phyloP scores from a whole-genome alignment of 805 yeast genomes.

The Kodamaea neixiangensis region DNA sequence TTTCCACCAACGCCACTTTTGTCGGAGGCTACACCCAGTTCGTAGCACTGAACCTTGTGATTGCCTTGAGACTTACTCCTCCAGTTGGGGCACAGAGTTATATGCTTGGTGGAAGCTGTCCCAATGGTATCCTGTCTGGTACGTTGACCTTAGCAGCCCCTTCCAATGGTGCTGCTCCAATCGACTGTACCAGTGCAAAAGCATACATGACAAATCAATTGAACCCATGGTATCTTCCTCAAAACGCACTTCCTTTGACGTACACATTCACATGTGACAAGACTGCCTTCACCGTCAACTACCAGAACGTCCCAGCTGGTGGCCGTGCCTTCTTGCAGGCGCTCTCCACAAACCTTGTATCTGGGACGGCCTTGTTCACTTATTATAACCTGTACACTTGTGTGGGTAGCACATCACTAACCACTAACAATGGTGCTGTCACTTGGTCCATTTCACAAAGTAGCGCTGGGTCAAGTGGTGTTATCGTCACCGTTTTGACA shows the following conservation, averaged over 20 bases:
- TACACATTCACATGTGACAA: conserved; percentile 3
- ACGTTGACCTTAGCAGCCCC: background rate
- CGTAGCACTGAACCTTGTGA: background rate
- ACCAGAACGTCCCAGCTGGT: conserved; percentile 26
- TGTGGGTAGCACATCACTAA: conserved; percentile 3
- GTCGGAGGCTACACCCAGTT: background rate
- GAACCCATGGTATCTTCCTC: conserved; percentile 19
- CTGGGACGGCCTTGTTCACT: background rate
- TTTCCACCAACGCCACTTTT: background rate
- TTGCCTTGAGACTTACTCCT: background rate
- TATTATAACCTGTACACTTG: conserved; percentile 17
- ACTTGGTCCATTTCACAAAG: background rate
- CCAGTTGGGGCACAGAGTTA: background rate
- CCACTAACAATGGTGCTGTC: background rate
- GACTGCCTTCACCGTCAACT: conserved; percentile 1
- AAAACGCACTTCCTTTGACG: conserved; percentile 15
- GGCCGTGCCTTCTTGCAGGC: conserved; percentile 17
- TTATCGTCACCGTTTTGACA: background rate
- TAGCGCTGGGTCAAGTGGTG: background rate
- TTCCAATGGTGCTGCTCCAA: conserved; percentile 5
- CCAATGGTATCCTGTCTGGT: background rate
- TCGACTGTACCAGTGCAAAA: conserved; percentile 18
- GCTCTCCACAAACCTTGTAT: background rate
- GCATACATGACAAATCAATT: conserved; percentile 19
- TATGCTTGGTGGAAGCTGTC: background rate